These are phyloP conservation scores for Solidago caesia DNA, from an alignment of 129 eudicot species.

Conservation along the genomic window DNA sequence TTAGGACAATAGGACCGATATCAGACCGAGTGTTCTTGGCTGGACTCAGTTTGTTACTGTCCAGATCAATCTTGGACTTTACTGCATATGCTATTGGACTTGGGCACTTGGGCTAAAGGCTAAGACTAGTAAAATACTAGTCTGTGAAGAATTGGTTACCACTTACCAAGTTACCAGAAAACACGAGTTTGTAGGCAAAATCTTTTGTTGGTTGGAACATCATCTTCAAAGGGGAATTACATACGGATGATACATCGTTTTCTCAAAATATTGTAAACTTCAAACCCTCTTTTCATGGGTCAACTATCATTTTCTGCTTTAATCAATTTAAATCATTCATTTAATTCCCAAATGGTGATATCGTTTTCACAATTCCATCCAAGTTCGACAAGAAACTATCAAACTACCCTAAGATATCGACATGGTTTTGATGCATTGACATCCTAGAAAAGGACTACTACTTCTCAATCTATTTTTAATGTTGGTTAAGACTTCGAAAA, in stretches of 20 bases:
- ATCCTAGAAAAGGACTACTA: conserved; percentile 4
- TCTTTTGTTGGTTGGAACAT: conserved; percentile 21
- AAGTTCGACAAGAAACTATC: conserved; percentile 11
- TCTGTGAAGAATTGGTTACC: background rate
- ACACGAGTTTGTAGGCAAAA: background rate
- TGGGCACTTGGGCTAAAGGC: too few species aligned
- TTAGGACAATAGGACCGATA: too few species aligned
- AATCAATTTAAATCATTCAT: conserved; percentile 11
- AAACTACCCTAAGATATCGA: conserved; percentile 7
- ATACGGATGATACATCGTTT: conserved; percentile 14
- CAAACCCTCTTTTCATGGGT: conserved; percentile 11
- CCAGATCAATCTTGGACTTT: too few species aligned
- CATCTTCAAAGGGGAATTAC: conserved; percentile 16
- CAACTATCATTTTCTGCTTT: conserved; percentile 18
- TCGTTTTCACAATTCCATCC: background rate
- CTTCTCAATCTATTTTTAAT: conserved; percentile 7
- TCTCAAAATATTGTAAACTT: conserved; percentile 12
- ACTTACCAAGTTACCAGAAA: background rate
- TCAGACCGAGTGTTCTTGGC: too few species aligned
- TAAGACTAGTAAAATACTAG: too few species aligned
- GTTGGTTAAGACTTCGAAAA: background rate
- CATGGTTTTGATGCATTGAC: conserved; percentile 17
- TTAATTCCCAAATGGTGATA: conserved; percentile 3
- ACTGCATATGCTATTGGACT: too few species aligned
- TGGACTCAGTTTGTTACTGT: too few species aligned